Base-by-base conservation (phyloP, 2,329 filamentous ascomycete genomes). In the Diaporthe capsici region DNA sequence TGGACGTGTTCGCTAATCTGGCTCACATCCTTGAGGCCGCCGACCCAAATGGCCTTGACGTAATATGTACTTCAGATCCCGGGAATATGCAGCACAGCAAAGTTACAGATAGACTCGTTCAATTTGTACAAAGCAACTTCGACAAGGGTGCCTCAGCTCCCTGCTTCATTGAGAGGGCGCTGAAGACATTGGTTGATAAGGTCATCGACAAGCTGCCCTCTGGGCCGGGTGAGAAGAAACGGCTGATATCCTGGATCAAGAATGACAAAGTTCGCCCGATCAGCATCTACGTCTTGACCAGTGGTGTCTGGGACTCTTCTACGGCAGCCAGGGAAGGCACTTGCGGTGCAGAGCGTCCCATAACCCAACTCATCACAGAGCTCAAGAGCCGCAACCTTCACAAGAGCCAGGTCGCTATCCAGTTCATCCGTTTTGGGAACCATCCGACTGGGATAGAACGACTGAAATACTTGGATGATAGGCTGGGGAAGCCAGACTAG, bases 241-340 rank as follows among this genome's bases (percentile, higher is more conserved):
- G 28, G 4, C 42, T 10, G 7, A 15, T 25, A 12, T 2, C 31
- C 31, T 6, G 39, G 55, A 9, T 1, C 5, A 72, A 39, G 20
- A 61, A 3, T 12, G n/a, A 15, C 13, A 61, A 15, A 7, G 31
- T 2, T 1, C 70, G 70, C 12, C 70, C 70, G 5, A 31, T 47
- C 37, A 72, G 70, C 44, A 72, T 72, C 55, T 72, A 72, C 12
- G 20, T 72, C 42, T 39, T 72, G 55, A 72, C 70, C 1, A 72
- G 47, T 49, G 70, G 55, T 12, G 55, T 72, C 9, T 72, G 70
- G 70, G 7, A 72, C 55, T 51, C 55, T 0, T 25, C 55, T 15
- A 7, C 4, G 3, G 34, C 25, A 17, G n/a, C 70, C 4, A 51
- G 28, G 20, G 39, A 58, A 4, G 53, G 68, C 31, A 31, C 47